Evolutionary conservation across 1,284 basidiomycete species (phyloP).

Genomic region (Hemileia vastatrix): DNA sequence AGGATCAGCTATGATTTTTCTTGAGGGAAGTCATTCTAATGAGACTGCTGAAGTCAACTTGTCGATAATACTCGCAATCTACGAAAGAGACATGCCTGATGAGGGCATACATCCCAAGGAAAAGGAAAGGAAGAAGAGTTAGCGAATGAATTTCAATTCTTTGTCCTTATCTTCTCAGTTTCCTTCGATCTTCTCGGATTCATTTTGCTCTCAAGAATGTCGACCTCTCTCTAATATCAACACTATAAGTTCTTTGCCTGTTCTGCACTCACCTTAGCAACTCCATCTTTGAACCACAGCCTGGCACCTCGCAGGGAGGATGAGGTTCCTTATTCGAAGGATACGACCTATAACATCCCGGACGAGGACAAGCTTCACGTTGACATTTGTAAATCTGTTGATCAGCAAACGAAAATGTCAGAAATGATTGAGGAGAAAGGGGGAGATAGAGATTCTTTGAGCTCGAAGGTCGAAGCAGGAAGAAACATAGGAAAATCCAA

Average conservation of each 20-base stretch:
- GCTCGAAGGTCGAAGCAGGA: background rate
- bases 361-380: conserved; percentile 80
- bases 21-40: background rate
- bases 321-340: conserved; percentile 85
- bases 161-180: no score
- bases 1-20: conserved; percentile 46
- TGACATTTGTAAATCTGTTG: conserved; percentile 91
- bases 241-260: no score
- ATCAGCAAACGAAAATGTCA: conserved; percentile 4
- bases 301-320: conserved; percentile 84
- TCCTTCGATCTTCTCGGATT: background rate
- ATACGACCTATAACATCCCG: conserved; percentile 87
- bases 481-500: background rate
- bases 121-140: background rate
- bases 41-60: no score
- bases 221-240: no score
- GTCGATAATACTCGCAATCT: conserved; percentile 48
- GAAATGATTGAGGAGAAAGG: conserved; percentile 9
- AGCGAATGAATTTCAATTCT: background rate
- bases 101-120: no score
- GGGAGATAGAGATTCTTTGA: no score
- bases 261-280: conserved; percentile 57
- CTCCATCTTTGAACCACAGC: conserved; percentile 81
- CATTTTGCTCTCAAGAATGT: conserved; percentile 9
- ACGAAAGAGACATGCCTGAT: conserved; percentile 93